Base-by-base conservation (phyloP, 768 basidiomycete species). In the Naganishia friedmannii region DNA sequence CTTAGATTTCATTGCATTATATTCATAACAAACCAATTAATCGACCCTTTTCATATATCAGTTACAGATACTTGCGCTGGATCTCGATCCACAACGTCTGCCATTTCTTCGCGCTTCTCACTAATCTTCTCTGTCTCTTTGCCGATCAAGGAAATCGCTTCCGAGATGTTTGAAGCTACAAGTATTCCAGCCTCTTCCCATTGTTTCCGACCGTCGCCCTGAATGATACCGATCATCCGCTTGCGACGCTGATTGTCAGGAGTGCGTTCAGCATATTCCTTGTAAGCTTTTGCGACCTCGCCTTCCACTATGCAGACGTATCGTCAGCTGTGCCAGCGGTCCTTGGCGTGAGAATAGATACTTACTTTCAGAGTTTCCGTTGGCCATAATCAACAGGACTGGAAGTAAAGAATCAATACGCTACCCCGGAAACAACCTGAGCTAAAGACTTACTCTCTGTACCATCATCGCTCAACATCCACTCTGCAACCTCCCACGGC, bases 161-260 rank as follows among this genome's bases (percentile, higher is more conserved):
- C 60, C 15, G n/a, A 12, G 9, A 21, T 63, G 12, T 42, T 28
- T 15, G 37, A n/a, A 26, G 60, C 60, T 9, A 63, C 60, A 7
- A 63, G 60, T 28, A 63, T 63, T 15, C 60, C 60, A 1, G 60
- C 60, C 39, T 63, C 39, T 45, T 63, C 60, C 60, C 60, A 63
- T 29, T 26, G 37, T 45, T 63, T 63, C 9, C 12, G 4, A 12
- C 39, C 23, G 23, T 37, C 39, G 9, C 39, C 39, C 13, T 42
- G 21, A 21, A 45, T 29, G 60, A 63, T 42, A 42, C 60, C 60
- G 37, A 63, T 45, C 42, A 63, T 63, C 2, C 60, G 60, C n/a
- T 63, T 63, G 39, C 60, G 60, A 13, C 60, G 60, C 60, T 63
- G 60, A 26, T 63, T 63, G 26, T 63, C 60, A 26, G 60, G 60